A percentile compares a stretch with the other conserved stretches of the same genome.
Evolutionary conservation across 140 eudicot genomes (phyloP).

Genomic region (Erigeron philadelphicus): DNA sequence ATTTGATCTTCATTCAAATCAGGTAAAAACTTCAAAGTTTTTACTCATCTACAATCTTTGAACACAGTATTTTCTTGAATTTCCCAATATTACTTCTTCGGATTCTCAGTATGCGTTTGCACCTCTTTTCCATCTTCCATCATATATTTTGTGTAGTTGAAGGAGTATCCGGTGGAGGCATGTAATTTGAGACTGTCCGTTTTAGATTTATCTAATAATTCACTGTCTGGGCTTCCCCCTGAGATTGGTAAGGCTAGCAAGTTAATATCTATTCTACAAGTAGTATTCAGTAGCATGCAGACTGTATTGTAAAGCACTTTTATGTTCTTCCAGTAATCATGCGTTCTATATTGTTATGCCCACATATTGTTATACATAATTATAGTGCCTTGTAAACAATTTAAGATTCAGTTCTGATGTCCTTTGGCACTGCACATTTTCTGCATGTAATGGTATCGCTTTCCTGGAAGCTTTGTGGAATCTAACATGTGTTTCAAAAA

Average conservation of each 20-base stretch:
- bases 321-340: neutral
- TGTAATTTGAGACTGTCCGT: constrained; percentile 74
- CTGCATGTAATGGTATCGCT: neutral
- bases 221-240: constrained; percentile 89
- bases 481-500: constrained; percentile 3
- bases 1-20: constrained; percentile 89
- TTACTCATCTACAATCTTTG: constrained; percentile 9
- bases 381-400: neutral
- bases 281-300: constrained; percentile 12
- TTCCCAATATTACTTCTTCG: neutral
- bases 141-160: constrained; percentile 40
- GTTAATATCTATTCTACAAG: constrained; percentile 20
- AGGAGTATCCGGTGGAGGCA: constrained; percentile 88
- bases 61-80: constrained; percentile 1
- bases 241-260: constrained; percentile 76
- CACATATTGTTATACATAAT: neutral
- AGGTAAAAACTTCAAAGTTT: constrained; percentile 39
- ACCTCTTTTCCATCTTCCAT: neutral
- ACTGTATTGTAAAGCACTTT: neutral
- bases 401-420: constrained; percentile 14
- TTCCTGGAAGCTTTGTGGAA: neutral
- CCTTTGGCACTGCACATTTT: neutral
- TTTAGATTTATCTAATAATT: constrained; percentile 85
- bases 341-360: no score
- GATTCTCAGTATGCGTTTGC: constrained; percentile 9